Evolutionary conservation across 495 filamentous ascomycete species (phyloP).

Genomic region (Neurospora sp.): DNA sequence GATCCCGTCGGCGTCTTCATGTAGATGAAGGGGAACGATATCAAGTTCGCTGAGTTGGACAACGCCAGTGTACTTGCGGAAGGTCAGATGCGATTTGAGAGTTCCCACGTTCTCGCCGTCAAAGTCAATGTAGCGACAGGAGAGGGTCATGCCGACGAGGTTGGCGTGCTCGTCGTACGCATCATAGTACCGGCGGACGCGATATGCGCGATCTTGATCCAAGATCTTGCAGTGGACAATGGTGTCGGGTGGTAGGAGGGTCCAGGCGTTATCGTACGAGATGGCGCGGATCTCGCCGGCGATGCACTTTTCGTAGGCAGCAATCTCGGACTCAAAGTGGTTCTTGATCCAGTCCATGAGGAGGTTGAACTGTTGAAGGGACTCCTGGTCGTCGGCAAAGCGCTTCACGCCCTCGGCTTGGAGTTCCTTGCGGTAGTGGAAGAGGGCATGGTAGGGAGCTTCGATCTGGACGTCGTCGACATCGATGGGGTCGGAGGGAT

Average conservation of each 20-base stretch:
- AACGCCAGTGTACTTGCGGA: slow-evolving; percentile 20
- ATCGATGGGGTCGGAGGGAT: slow-evolving; percentile 21
- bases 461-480: slow-evolving; percentile 21
- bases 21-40: slow-evolving; percentile 17
- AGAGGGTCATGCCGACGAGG: neutral
- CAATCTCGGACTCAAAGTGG: slow-evolving; percentile 24
- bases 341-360: slow-evolving; percentile 25
- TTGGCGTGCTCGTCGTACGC: slow-evolving; percentile 10
- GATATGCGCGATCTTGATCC: slow-evolving; percentile 21
- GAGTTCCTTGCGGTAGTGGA: slow-evolving; percentile 21
- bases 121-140: slow-evolving; percentile 20
- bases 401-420: slow-evolving; percentile 15
- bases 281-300: slow-evolving; percentile 17
- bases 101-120: slow-evolving; percentile 24
- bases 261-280: slow-evolving; percentile 26
- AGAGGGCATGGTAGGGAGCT: slow-evolving; percentile 23
- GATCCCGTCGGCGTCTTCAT: slow-evolving; percentile 12
- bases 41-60: slow-evolving; percentile 16
- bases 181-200: slow-evolving; percentile 4
- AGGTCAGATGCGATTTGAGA: slow-evolving; percentile 6
- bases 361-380: slow-evolving; percentile 17
- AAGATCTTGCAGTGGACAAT: slow-evolving; percentile 18
- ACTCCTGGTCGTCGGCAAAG: slow-evolving; percentile 21
- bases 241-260: slow-evolving; percentile 20
- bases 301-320: slow-evolving; percentile 20